Conservation (phyloP, 2,329 filamentous ascomycete species). For the Lecanosticta acicola region DNA sequence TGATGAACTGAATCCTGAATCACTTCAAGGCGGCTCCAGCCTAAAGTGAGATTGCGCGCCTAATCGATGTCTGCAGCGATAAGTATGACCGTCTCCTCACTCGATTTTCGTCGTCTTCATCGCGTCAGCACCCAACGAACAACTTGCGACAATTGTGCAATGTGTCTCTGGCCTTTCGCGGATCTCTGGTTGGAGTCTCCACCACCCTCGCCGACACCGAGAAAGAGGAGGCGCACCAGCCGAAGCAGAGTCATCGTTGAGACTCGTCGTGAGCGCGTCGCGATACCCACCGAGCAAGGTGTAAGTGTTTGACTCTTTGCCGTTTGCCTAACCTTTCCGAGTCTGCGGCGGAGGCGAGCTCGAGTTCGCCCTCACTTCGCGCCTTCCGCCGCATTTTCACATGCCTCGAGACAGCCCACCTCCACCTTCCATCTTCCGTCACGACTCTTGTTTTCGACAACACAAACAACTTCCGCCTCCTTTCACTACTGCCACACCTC, state of each 20-base stretch:
- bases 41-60: no score
- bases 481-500: not conserved
- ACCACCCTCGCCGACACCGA: conserved; percentile 10
- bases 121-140: no score
- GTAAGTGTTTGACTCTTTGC: conserved; percentile 1
- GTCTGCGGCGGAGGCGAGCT: not conserved
- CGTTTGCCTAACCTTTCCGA: not conserved
- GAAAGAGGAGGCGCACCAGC: conserved; percentile 4
- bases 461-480: not conserved
- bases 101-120: no score
- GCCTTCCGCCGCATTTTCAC: not conserved
- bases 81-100: no score
- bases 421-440: no score
- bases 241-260: not conserved
- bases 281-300: not conserved
- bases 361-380: conserved; percentile 1
- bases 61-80: no score
- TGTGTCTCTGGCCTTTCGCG: conserved; percentile 27
- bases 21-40: no score
- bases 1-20: no score
- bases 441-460: no score
- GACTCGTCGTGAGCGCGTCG: not conserved
- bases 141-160: no score
- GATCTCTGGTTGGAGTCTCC: conserved; percentile 24
- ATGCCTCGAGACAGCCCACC: not conserved